Percentiles rank a stretch among this genome's conserved stretches.
These are phyloP conservation scores for Auxenochlorella pyrenoidosa DNA, from an alignment of 139 green algal species.

Conservation along the genomic window DNA sequence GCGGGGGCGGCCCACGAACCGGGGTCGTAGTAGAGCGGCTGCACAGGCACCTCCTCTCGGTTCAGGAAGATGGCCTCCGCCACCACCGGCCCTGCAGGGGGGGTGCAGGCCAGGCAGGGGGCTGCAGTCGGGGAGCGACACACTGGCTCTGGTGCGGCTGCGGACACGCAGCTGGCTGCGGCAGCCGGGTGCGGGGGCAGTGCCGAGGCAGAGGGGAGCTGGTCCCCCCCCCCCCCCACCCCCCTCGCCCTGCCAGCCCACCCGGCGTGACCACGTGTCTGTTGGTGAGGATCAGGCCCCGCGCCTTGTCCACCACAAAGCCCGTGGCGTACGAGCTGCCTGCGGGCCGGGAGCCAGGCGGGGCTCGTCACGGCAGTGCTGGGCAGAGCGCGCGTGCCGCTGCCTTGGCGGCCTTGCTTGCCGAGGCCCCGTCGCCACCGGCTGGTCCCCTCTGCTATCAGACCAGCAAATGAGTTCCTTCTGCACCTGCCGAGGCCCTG, in stretches of 20 bases:
- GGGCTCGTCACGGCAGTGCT: no score
- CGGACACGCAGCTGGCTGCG: no score
- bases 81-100: slow-evolving; percentile 73
- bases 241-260: slow-evolving; percentile 1
- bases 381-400: no score
- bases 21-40: slow-evolving; percentile 57
- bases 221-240: no score
- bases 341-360: slow-evolving; percentile 30
- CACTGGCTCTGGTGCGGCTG: no score
- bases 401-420: no score
- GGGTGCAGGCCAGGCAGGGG: background rate
- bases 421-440: no score
- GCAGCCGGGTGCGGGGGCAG: no score
- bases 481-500: no score
- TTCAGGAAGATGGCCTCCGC: slow-evolving; percentile 95
- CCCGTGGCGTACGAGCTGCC: slow-evolving; percentile 80
- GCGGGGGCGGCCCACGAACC: background rate
- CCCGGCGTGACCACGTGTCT: slow-evolving; percentile 90
- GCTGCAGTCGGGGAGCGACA: background rate
- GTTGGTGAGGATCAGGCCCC: slow-evolving; percentile 93
- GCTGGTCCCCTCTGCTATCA: no score
- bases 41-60: slow-evolving; percentile 78
- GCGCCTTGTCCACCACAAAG: slow-evolving; percentile 88
- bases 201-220: no score
- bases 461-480: no score